Conservation (phyloP, 768 basidiomycete species). For the Amanita rubescens region DNA sequence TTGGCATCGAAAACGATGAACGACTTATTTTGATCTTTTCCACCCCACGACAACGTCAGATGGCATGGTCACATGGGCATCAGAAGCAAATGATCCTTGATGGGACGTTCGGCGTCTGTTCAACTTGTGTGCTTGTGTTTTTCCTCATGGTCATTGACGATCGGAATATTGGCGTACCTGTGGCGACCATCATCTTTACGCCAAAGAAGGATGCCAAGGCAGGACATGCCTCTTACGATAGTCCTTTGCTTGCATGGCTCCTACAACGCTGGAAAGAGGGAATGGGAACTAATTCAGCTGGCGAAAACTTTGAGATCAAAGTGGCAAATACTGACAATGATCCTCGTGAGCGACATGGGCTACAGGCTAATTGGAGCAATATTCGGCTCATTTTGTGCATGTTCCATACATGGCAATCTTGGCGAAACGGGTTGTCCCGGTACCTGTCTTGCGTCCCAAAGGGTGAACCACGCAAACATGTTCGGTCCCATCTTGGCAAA, state of each 20-base stretch:
- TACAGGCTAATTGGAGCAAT: slow-evolving; percentile 11
- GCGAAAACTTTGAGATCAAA: not conserved
- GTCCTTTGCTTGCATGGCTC: not conserved
- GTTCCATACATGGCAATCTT: slow-evolving; percentile 27
- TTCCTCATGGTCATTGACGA: slow-evolving; percentile 12
- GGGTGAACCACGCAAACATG: slow-evolving; percentile 14
- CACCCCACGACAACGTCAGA: too few relatives aligned
- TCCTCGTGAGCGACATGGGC: not conserved
- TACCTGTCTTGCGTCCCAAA: slow-evolving; percentile 19
- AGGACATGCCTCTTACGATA: not conserved
- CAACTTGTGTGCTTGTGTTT: slow-evolving; percentile 4
- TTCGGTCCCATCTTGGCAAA: slow-evolving; percentile 11
- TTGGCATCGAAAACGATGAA: too few relatives aligned
- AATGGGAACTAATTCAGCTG: not conserved
- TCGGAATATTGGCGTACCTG: not conserved
- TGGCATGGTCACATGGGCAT: too few relatives aligned
- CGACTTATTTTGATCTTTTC: too few relatives aligned
- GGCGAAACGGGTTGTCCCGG: slow-evolving; percentile 23
- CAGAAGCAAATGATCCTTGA: slow-evolving; percentile 7
- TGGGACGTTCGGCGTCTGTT: slow-evolving; percentile 11
- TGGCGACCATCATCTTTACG: not conserved
- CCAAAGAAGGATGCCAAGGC: not conserved
- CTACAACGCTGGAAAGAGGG: not conserved
- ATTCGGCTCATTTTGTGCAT: slow-evolving; percentile 26
- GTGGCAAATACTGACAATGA: not conserved